A percentile compares a stretch with the other conserved stretches of the same genome.
phyloP scores from a whole-genome alignment of 2,329 filamentous ascomycete species.

The Botrytis aclada region DNA sequence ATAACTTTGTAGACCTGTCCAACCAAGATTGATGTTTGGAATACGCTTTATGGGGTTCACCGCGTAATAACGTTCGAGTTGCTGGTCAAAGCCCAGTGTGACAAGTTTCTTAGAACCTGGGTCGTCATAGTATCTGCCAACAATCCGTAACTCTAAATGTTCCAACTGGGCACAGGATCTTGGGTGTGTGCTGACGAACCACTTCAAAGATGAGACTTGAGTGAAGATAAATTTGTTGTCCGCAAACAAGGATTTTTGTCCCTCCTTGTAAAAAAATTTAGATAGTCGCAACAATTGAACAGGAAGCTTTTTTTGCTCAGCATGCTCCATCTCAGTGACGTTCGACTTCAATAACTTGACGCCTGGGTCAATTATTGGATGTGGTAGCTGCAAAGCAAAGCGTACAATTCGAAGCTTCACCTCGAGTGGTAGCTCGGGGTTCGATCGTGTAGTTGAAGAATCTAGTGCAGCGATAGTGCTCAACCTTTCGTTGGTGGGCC shows the following conservation, averaged over 20 bases:
- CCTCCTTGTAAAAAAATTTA: not conserved
- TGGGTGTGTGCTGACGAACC: not conserved
- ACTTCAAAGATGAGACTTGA: not conserved
- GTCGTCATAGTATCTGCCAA: constrained; percentile 5
- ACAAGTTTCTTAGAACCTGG: not conserved
- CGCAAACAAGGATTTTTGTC: not conserved
- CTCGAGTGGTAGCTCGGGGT: not conserved
- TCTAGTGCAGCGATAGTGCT: not conserved
- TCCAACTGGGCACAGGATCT: not conserved
- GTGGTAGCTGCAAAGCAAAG: not conserved
- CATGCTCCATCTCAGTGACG: not conserved
- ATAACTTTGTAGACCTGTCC: constrained; percentile 9
- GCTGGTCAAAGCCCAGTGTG: not conserved
- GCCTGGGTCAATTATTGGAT: not conserved
- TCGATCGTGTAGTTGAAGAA: not conserved
- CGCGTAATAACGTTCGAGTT: not conserved
- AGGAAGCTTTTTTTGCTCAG: not conserved
- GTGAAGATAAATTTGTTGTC: not conserved
- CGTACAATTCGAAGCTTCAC: not conserved
- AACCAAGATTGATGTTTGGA: not conserved
- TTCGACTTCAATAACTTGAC: not conserved
- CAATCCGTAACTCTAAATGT: constrained; percentile 1
- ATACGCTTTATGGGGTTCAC: not conserved
- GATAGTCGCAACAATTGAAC: constrained; percentile 6
- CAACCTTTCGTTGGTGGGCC: no score